Conservation (phyloP, 495 filamentous ascomycete genomes). For the Penicillium turbatum region DNA sequence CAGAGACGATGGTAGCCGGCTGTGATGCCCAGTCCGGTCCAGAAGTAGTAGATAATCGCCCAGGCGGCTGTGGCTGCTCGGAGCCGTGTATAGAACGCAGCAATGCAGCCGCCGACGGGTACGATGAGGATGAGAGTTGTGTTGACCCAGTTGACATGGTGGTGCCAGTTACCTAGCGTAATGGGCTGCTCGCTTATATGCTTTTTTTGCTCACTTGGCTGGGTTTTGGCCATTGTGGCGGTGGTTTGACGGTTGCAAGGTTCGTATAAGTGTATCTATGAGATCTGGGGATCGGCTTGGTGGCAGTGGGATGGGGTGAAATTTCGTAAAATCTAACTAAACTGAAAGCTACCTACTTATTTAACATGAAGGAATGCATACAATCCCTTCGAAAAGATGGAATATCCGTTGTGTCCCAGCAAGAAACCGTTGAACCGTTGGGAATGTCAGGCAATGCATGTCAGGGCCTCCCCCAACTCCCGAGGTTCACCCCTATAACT, state of each 20-base stretch:
- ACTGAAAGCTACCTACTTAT: not conserved
- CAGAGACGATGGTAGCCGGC: constrained; percentile 70
- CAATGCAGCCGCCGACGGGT: constrained; percentile 65
- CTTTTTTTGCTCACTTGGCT: constrained; percentile 17
- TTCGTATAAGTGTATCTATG: not conserved
- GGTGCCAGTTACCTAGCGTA: constrained; percentile 78
- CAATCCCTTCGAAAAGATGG: not conserved
- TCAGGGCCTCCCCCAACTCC: not conserved
- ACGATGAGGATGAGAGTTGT: constrained; percentile 75
- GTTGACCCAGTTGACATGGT: constrained; percentile 89
- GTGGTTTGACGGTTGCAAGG: not conserved
- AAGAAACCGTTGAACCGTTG: constrained; percentile 11
- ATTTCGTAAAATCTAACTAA: not conserved
- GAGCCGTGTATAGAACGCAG: constrained; percentile 69
- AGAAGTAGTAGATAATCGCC: constrained; percentile 79
- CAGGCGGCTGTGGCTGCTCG: constrained; percentile 64
- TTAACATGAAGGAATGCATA: not conserved
- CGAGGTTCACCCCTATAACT: not conserved
- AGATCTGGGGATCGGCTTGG: not conserved
- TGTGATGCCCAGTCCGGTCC: constrained; percentile 78
- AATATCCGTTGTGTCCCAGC: not conserved
- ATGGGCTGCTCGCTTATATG: constrained; percentile 56
- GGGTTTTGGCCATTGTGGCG: constrained; percentile 3
- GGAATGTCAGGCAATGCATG: constrained; percentile 1
- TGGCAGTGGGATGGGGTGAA: too few species aligned